Evolutionary conservation across 805 yeast genomes (phyloP), one percentile per base, ranked within the genome.

Genomic region (Wickerhamomyces sydowiorum): DNA sequence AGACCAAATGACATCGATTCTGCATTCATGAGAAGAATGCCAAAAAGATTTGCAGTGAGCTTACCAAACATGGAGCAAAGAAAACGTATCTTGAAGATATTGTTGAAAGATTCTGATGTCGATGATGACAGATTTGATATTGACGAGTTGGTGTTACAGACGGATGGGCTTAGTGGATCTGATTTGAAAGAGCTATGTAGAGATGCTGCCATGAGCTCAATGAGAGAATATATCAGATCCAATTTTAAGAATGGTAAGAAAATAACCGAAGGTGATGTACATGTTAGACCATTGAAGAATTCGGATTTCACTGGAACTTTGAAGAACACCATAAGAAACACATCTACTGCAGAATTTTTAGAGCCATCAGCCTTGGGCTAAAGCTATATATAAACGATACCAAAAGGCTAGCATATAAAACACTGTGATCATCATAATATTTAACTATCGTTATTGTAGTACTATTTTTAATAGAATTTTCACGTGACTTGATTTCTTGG

Each of bases 21-120:
- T 47, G 99, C 99, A 2, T 87, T 91, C 56, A 69, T 93, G 65
- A 76, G 99, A 64, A 77, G 99, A 57, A 73, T 91, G 78, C 97
- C 98, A 7, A 91, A 91, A 61, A 73, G 87, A 40, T 90, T 91
- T 61, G 78, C 89, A 3, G 80, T 93, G 18, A 71, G 76, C 1
- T 72, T 84, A 51, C 98, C 99, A 1, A 72, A 74, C 44, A 61
- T 72, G 1, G 68, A 61, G 7, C 95, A 91, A 60, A 70, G 98
- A 38, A 62, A 63, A 36, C 75, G 82, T 46, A 91, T 91, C 39
- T 68, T 93, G 41, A 58, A 64, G n/a, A 78, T 89, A 31, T 62
- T 89, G 40, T 69, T 91, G 39, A 67, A 73, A 32, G 89, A 78
- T 33, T 80, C 93, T 3, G 67, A 72, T 32, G 56, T 85, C 5